Evolutionary conservation across 1,284 basidiomycete genomes (phyloP).

Genomic region (Ustilago cynodontis): DNA sequence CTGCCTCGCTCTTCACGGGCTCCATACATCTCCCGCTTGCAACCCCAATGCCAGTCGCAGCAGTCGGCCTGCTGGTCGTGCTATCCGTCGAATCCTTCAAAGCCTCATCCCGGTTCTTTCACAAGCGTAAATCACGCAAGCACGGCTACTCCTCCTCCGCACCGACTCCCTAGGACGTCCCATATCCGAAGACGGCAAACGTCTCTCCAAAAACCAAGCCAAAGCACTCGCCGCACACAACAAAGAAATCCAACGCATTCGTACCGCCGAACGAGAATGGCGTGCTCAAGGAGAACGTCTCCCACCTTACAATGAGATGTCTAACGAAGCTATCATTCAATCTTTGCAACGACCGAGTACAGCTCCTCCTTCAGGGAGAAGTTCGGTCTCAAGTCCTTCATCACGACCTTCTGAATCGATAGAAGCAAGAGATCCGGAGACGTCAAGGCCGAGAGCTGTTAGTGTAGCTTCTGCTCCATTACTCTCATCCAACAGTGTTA

Average conservation of each 20-base stretch:
- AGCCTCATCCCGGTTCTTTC: constrained; percentile 42
- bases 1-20: background rate
- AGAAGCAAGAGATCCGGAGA: background rate
- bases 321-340: constrained; percentile 40
- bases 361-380: constrained; percentile 20
- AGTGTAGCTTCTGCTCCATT: constrained; percentile 26
- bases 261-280: constrained; percentile 53
- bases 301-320: constrained; percentile 39
- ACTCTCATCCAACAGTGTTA: background rate
- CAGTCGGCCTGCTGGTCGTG: constrained; percentile 38
- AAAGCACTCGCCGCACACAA: constrained; percentile 45
- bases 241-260: constrained; percentile 46
- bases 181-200: constrained; percentile 44
- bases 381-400: background rate
- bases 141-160: constrained; percentile 50
- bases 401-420: constrained; percentile 3
- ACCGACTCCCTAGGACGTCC: constrained; percentile 48
- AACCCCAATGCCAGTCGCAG: constrained; percentile 37
- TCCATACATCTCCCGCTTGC: background rate
- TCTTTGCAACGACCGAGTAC: constrained; percentile 34
- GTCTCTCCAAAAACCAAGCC: constrained; percentile 46
- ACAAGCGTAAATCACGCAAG: constrained; percentile 46
- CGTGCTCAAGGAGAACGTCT: constrained; percentile 40
- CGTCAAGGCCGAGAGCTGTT: constrained; percentile 14
- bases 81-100: constrained; percentile 51